These are phyloP conservation scores for Escallonia rubra DNA, from an alignment of 129 eudicot genomes.

Conservation along the genomic window DNA sequence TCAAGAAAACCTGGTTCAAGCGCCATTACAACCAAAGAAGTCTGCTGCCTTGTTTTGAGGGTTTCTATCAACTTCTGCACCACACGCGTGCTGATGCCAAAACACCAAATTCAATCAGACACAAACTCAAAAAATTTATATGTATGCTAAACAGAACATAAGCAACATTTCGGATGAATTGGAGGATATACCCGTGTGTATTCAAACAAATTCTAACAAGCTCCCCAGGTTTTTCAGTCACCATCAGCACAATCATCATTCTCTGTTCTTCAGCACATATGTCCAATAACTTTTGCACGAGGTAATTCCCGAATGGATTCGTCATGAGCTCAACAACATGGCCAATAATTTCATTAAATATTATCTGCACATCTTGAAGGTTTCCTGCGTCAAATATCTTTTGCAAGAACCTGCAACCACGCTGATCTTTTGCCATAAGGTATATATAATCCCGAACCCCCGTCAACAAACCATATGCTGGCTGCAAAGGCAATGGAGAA, in stretches of 20 bases:
- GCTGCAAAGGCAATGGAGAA: conserved; percentile 19
- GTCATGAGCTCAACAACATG: conserved; percentile 59
- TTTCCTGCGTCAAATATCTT: conserved; percentile 49
- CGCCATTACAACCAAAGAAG: conserved; percentile 37
- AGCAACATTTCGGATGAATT: background rate
- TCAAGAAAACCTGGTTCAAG: conserved; percentile 66
- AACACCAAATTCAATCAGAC: conserved; percentile 4
- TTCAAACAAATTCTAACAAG: conserved; percentile 47
- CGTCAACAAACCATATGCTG: conserved; percentile 27
- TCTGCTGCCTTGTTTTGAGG: conserved; percentile 57
- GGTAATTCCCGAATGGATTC: conserved; percentile 72
- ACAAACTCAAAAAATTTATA: background rate
- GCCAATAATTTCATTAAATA: conserved; percentile 48
- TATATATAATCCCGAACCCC: conserved; percentile 45
- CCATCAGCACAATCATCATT: conserved; percentile 36
- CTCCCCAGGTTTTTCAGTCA: conserved; percentile 43
- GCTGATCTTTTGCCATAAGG: conserved; percentile 61
- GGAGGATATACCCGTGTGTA: conserved; percentile 54
- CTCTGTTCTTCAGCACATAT: conserved; percentile 69
- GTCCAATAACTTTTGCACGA: conserved; percentile 62
- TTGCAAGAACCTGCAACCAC: conserved; percentile 70
- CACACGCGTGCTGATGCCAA: conserved; percentile 52
- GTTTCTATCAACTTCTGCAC: conserved; percentile 74
- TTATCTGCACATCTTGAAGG: conserved; percentile 42
- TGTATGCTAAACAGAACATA: background rate